Conservation (phyloP, 441 rosid species). For the Jatropha podagrica region DNA sequence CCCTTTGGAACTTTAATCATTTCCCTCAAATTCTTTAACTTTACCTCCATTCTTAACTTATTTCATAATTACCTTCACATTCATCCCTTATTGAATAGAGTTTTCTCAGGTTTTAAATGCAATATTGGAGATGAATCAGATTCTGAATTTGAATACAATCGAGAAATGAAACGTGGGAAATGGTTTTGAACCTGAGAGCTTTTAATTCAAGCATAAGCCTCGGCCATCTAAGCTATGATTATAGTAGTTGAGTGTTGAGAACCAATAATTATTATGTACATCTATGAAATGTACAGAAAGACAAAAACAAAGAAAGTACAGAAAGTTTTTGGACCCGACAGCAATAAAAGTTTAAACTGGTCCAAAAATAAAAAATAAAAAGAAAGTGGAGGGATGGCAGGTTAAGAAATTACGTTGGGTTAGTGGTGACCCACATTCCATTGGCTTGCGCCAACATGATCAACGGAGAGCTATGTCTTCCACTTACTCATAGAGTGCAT, state of each 20-base stretch:
- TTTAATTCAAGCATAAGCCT: too few species aligned
- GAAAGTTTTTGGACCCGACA: conserved; percentile 15
- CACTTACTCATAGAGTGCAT: conserved; percentile 18
- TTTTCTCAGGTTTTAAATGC: too few species aligned
- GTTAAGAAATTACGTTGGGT: conserved; percentile 9
- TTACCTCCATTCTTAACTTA: not conserved
- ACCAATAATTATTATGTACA: too few species aligned
- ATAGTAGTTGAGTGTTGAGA: not conserved
- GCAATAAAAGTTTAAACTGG: not conserved
- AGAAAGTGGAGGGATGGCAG: not conserved
- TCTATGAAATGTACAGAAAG: not conserved
- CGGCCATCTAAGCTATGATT: not conserved
- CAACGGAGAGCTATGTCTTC: conserved; percentile 4
- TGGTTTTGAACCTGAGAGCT: too few species aligned
- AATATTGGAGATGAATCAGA: too few species aligned
- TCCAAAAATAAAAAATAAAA: not conserved
- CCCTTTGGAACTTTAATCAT: not conserved
- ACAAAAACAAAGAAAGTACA: too few species aligned
- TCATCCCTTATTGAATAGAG: too few species aligned
- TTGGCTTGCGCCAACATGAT: conserved; percentile 22
- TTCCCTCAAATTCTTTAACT: not conserved
- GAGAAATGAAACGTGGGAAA: too few species aligned
- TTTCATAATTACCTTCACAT: not conserved
- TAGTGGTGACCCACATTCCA: conserved; percentile 22
- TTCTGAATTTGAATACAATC: too few species aligned